Evolutionary conservation across 331 rosid genomes (phyloP), one percentile per base, ranked within the genome.

Genomic region (Quercus tomentella): DNA sequence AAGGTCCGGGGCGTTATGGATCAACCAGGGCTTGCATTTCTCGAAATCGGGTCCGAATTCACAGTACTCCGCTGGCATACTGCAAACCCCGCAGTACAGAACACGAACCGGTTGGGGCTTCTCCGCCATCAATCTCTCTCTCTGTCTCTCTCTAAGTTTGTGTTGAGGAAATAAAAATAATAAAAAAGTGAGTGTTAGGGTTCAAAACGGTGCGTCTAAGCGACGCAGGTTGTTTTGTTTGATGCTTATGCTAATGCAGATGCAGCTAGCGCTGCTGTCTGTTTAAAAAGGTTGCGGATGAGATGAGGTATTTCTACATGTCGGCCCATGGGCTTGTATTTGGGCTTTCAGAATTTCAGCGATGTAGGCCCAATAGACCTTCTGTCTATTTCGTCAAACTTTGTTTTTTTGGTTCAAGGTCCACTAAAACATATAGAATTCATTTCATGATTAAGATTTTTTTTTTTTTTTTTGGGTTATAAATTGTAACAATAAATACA

Each of bases 1-100:
- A 12, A 94, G 72, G 80, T 89, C 87, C 2, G 97, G 94, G 37
- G 86, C 97, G 80, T 94, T 90, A 70, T 86, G 93, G 86, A 94
- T 84, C 91, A 94, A 87, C 98, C 98, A 94, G 81, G 98, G 98
- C 87, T 94, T 94, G 89, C 98, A 94, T 85, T 90, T 90, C 28
- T 85, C 97, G 81, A 94, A 92, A 94, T 94, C 96, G 77, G 97
- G 84, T 73, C 98, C 98, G 85, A 90, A 94, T 81, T 94, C 98
- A 67, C 98, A 94, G 86, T 88, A 94, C 77, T 92, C 97, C 0
- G 97, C 94, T 1, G 98, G 98, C 23, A 94, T 78, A 37, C 84
- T 84, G 86, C 98, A 94, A 2, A 90, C 84, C 0, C 76, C 79
- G 63, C 98, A 94, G 81, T 94, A 94, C 62, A 86, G 76, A 7